Percentiles rank a stretch among this genome's conserved stretches.
Conservation (phyloP, 225 moss, liverwort and hornwort genomes). For the Physcomitrium patens region DNA sequence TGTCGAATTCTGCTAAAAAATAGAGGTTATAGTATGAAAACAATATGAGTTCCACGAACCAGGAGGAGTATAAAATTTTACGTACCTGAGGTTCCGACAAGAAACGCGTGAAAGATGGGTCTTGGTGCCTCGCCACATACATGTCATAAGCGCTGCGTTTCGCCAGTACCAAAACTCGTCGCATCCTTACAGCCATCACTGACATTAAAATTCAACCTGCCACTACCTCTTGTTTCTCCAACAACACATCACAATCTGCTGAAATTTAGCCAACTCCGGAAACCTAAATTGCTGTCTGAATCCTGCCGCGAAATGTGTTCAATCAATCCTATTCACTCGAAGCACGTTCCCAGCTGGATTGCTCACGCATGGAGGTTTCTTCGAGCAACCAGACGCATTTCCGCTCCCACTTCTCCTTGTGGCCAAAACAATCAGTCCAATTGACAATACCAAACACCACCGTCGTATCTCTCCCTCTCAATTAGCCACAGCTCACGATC, state of each 20-base stretch:
- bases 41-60: background rate
- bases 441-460: no score
- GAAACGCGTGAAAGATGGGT: slow-evolving; percentile 47
- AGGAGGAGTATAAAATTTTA: background rate
- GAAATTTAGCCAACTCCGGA: background rate
- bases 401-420: no score
- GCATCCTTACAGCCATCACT: slow-evolving; percentile 46
- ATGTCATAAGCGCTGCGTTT: slow-evolving; percentile 65
- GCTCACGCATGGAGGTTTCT: no score
- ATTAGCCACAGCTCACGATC: no score
- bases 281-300: background rate
- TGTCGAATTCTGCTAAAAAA: background rate
- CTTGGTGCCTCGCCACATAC: slow-evolving; percentile 59
- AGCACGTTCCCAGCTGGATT: no score
- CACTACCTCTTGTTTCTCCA: background rate
- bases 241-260: background rate
- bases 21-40: background rate
- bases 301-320: background rate
- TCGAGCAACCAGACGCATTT: no score
- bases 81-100: slow-evolving; percentile 54
- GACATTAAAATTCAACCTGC: slow-evolving; percentile 12
- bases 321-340: background rate
- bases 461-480: no score
- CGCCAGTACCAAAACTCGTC: slow-evolving; percentile 56
- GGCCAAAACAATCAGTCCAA: no score